phyloP scores from a whole-genome alignment of 202 grass and related monocot species.

The Setaria italica region DNA sequence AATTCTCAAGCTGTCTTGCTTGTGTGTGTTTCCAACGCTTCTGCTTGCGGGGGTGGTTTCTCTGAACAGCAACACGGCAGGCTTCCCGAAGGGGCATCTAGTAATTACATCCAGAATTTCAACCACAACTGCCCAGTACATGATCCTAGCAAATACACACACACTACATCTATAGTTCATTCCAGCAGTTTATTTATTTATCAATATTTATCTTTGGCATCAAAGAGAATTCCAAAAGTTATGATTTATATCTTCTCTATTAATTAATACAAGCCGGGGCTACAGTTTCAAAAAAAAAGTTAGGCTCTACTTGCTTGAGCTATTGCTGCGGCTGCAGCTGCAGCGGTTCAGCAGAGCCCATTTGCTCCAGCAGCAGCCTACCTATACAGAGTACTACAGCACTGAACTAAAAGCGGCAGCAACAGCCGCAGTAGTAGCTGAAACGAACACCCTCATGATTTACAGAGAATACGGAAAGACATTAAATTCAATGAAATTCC shows the following conservation, averaged over 20 bases:
- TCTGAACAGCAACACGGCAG: constrained; percentile 97
- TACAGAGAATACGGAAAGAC: constrained; percentile 3
- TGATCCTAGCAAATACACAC: constrained; percentile 33
- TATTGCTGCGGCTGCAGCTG: no score
- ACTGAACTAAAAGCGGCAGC: no score
- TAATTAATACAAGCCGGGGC: no score
- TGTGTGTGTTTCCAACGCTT: constrained; percentile 92
- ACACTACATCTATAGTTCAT: constrained; percentile 9
- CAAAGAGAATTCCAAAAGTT: not conserved
- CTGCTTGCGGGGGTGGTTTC: constrained; percentile 72
- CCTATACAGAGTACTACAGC: no score
- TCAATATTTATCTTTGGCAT: constrained; percentile 14
- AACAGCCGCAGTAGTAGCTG: no score
- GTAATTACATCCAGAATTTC: constrained; percentile 31
- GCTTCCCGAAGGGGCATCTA: constrained; percentile 97
- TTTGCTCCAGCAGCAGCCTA: no score
- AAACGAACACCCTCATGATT: no score
- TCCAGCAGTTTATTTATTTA: constrained; percentile 20
- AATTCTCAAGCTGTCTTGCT: constrained; percentile 75
- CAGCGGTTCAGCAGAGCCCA: no score
- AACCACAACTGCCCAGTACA: constrained; percentile 22
- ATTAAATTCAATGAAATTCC: not conserved
- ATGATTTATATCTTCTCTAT: no score
- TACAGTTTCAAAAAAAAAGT: no score
- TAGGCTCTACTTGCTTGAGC: no score